Base-by-base conservation (phyloP, 2,329 filamentous ascomycete species). In the Exophiala lecanii-corni region DNA sequence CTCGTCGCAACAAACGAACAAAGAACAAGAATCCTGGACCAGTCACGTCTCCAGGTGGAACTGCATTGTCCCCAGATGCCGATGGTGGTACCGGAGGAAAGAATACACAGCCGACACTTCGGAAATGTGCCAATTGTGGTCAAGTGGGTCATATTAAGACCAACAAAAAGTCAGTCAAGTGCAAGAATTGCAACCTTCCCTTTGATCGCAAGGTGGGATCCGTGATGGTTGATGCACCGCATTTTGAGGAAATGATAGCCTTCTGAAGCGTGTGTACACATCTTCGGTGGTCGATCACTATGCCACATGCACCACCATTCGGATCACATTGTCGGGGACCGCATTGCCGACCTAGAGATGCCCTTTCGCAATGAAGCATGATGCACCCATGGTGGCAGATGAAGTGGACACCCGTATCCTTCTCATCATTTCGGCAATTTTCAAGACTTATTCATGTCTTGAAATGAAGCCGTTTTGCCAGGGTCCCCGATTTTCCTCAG, bases 101-200 rank as follows among this genome's bases (percentile, higher is more conserved):
- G 43, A 84, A 84, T 23, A 73, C 71, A 25, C 48, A 52, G n/a
- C 73, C 73, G 33, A 82, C 79, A 9, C 74, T 76, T 43, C 78
- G 94, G 58, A 97, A 97, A 71, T 98, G 92, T 69, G 92, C 92
- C 55, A 97, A 96, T 66, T 98, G 92, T 68, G 92, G 92, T 38
- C 86, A 92, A 64, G 85, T 94, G 41, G 92, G 92, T 21, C 92
- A 98, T 61, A 98, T 98, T 73, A 96, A 96, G 69, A 97, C 91
- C 36, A 97, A 97, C 73, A 94, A 96, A 72, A 97, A 96, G 88
- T 92, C 78, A 68, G 74, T 66, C 56, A 50, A 55, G 53, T 57
- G 56, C 54, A 49, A 48, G 40, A 39, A 48, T 44, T 57, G 53
- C 41, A 36, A 53, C 47, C 45, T 51, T 34, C 48, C 48, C 42